A percentile compares a stretch with the other conserved stretches of the same genome.
Conservation (phyloP, 805 yeast genomes). For the Candida ponderosae region DNA sequence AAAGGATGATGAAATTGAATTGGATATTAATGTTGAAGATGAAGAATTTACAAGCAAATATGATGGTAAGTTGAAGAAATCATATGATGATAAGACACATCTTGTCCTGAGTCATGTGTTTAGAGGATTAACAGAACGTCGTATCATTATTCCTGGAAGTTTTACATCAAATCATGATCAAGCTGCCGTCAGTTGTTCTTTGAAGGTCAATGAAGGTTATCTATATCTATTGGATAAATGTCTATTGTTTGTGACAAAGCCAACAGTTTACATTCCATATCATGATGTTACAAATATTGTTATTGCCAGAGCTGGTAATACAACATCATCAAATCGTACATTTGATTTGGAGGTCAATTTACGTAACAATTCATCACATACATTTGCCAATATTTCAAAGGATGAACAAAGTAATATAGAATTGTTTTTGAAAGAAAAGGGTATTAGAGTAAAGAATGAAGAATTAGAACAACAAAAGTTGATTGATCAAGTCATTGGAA, state of each 20-base stretch:
- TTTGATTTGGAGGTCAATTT: conserved; percentile 82
- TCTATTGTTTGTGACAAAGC: conserved; percentile 85
- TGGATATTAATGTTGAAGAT: conserved; percentile 79
- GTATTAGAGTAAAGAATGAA: conserved; percentile 77
- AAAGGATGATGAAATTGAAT: conserved; percentile 84
- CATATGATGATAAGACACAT: conserved; percentile 79
- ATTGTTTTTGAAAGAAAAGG: conserved; percentile 67
- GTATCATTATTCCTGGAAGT: conserved; percentile 78
- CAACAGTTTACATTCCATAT: conserved; percentile 86
- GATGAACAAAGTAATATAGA: conserved; percentile 84
- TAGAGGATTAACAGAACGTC: conserved; percentile 83
- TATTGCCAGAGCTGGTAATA: conserved; percentile 83
- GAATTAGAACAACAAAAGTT: conserved; percentile 80
- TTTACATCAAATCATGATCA: conserved; percentile 70
- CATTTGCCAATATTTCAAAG: conserved; percentile 81
- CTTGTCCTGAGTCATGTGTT: conserved; percentile 82
- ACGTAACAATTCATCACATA: conserved; percentile 63
- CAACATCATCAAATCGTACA: conserved; percentile 72
- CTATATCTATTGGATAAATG: conserved; percentile 90
- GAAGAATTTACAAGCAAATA: conserved; percentile 72
- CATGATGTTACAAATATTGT: conserved; percentile 70
- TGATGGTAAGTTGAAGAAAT: conserved; percentile 63
- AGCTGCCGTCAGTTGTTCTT: conserved; percentile 85
- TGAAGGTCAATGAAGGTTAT: conserved; percentile 93
- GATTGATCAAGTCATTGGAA: conserved; percentile 68